Evolutionary conservation across 2,329 filamentous ascomycete species (phyloP).

Genomic region (Fonsecaea pugnacius): DNA sequence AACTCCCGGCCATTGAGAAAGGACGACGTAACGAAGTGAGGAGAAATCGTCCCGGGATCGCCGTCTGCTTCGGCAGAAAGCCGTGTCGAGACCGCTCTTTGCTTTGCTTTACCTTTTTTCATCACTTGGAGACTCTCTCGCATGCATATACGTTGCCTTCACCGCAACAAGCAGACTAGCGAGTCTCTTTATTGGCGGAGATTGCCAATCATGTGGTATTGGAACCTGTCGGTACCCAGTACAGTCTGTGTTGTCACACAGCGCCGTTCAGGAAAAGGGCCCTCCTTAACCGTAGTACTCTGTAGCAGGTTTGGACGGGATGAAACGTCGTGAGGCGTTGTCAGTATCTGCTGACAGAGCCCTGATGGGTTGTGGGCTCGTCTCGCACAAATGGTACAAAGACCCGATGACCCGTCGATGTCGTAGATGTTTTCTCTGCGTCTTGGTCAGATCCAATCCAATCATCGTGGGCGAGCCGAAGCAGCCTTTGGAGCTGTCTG

Average conservation of each 20-base stretch:
- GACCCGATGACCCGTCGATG: not conserved
- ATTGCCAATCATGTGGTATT: not conserved
- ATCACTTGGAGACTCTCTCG: not conserved
- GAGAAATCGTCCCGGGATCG: not conserved
- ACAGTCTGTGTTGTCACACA: not conserved
- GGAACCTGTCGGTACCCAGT: not conserved
- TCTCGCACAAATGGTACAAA: not conserved
- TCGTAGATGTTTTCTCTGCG: not conserved
- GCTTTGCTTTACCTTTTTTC: not conserved
- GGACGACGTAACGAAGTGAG: not conserved
- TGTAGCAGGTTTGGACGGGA: not conserved
- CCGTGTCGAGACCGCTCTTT: not conserved
- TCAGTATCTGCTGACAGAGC: not conserved
- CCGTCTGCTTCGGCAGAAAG: constrained; percentile 1
- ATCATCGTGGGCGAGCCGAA: not conserved
- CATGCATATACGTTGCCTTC: not conserved
- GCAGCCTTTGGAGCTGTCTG: not conserved
- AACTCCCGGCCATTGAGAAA: not conserved
- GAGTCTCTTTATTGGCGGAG: not conserved
- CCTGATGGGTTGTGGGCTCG: not conserved
- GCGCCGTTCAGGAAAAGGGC: not conserved
- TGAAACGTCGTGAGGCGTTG: not conserved
- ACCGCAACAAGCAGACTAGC: not conserved
- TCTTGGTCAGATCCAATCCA: not conserved
- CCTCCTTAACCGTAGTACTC: not conserved